A percentile compares a stretch with the other conserved stretches of the same genome.
phyloP scores from a whole-genome alignment of 192 early-diverging fungal species.

The Dissophora ornata region DNA sequence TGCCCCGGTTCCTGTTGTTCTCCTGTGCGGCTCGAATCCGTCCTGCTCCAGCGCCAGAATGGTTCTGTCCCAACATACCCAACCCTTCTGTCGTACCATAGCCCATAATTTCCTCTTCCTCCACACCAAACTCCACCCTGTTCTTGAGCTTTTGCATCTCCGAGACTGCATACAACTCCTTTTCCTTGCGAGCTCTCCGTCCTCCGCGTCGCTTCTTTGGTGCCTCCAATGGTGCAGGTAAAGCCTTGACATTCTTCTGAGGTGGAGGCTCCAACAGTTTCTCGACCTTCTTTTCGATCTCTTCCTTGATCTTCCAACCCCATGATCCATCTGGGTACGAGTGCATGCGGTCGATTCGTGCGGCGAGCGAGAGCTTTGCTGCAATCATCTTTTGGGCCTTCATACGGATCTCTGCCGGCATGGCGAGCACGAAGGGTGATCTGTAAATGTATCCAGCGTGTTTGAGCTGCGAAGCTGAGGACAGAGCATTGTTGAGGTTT shows the following conservation, averaged over 20 bases:
- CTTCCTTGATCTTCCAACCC: constrained; percentile 78
- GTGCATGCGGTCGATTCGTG: constrained; percentile 85
- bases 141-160: constrained; percentile 93
- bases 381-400: constrained; percentile 86
- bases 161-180: constrained; percentile 84
- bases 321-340: constrained; percentile 75
- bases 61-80: constrained; percentile 84
- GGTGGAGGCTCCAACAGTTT: constrained; percentile 89
- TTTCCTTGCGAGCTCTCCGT: constrained; percentile 83
- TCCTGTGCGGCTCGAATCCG: constrained; percentile 79
- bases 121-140: constrained; percentile 90
- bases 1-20: constrained; percentile 78
- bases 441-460: constrained; percentile 88
- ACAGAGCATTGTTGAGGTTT: constrained; percentile 67
- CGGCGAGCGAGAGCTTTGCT: constrained; percentile 87
- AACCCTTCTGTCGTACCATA: constrained; percentile 89
- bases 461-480: constrained; percentile 69
- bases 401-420: constrained; percentile 79
- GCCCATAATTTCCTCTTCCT: constrained; percentile 88
- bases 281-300: constrained; percentile 90
- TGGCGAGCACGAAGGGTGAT: constrained; percentile 72
- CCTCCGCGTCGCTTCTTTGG: constrained; percentile 92
- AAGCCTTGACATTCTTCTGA: constrained; percentile 82
- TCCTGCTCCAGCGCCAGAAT: constrained; percentile 64
- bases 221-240: constrained; percentile 93